phyloP scores from a whole-genome alignment of 306 rosid species.

The Pyrus betulifolia region DNA sequence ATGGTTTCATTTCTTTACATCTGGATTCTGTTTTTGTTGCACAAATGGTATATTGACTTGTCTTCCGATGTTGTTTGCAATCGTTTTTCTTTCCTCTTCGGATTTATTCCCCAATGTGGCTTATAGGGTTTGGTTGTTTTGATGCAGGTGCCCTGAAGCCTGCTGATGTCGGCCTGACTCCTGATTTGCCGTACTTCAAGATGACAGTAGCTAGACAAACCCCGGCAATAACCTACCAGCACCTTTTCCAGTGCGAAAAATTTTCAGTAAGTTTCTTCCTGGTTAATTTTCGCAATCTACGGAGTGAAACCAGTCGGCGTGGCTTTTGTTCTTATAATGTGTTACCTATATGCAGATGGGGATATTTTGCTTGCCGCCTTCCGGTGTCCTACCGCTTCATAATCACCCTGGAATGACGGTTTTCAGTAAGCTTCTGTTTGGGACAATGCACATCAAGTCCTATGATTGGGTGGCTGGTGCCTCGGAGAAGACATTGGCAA shows the following conservation, averaged over 20 bases:
- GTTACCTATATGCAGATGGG: slow-evolving; percentile 55
- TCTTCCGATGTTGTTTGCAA: neutral
- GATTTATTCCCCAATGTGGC: slow-evolving; percentile 2
- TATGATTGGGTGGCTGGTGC: slow-evolving; percentile 77
- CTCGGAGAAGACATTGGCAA: slow-evolving; percentile 7
- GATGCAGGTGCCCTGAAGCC: slow-evolving; percentile 59
- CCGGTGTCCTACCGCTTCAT: slow-evolving; percentile 87
- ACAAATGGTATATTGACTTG: neutral
- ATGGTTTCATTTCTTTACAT: neutral
- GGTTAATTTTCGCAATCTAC: neutral
- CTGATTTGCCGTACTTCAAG: slow-evolving; percentile 55
- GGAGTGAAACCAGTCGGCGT: neutral
- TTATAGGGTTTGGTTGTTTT: slow-evolving; percentile 14
- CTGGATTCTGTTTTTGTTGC: neutral
- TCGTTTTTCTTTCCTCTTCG: neutral
- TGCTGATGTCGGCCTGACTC: slow-evolving; percentile 60
- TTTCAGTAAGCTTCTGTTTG: slow-evolving; percentile 84
- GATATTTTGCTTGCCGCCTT: slow-evolving; percentile 92
- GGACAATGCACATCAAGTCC: slow-evolving; percentile 90
- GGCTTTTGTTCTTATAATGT: neutral
- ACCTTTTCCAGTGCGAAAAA: slow-evolving; percentile 56
- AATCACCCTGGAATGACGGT: slow-evolving; percentile 99
- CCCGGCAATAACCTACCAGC: slow-evolving; percentile 67
- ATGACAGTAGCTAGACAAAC: slow-evolving; percentile 9
- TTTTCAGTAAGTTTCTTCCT: slow-evolving; percentile 48